Base-by-base conservation (phyloP, 768 basidiomycete genomes). In the Phallus indusiatus region DNA sequence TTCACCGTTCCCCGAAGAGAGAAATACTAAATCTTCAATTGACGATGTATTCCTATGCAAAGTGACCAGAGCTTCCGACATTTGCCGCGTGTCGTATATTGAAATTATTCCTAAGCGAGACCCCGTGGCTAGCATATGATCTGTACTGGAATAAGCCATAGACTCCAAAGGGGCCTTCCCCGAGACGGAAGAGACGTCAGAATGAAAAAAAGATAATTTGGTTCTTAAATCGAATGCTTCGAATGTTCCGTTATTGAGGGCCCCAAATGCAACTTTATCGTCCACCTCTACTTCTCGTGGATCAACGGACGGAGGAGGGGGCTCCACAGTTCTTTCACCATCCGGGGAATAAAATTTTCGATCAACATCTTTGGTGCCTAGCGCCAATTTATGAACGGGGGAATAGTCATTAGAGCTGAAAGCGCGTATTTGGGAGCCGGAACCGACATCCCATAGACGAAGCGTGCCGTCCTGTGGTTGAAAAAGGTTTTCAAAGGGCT, bases 381-480 rank as follows among this genome's bases (percentile, higher is more conserved):
- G 57, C 46, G 70, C 74, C 60, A 81, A 76, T 18, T 74, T 74
- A 28, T 73, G 70, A 20, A 83, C 73, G 7, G 78, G 77, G 0
- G 73, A 63, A 36, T 68, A 74, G 11, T 68, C 69, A 18, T 71
- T 69, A 0, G 77, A 69, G 4, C 71, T 70, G 53, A 86, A 61
- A 12, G 78, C 72, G 10, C 75, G 67, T 9, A 83, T 75, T 60
- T 77, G 74, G 20, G 74, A 68, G 1, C 79, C 80, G 8, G 75
- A 73, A 1, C 81, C 76, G 8, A 90, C 81, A 62, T 89, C 84
- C 89, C 90, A 90, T 3, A 89, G 72, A 52, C 82, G 77, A 21
- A 90, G 66, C 0, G 84, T 85, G 2, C 82, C 80, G 67, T 92
- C 89, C 58, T 59, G 37, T 42, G n/a, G 28, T 56, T n/a, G 22